Evolutionary conservation across 2,329 filamentous ascomycete genomes (phyloP).

Genomic region (Fusarium udum): DNA sequence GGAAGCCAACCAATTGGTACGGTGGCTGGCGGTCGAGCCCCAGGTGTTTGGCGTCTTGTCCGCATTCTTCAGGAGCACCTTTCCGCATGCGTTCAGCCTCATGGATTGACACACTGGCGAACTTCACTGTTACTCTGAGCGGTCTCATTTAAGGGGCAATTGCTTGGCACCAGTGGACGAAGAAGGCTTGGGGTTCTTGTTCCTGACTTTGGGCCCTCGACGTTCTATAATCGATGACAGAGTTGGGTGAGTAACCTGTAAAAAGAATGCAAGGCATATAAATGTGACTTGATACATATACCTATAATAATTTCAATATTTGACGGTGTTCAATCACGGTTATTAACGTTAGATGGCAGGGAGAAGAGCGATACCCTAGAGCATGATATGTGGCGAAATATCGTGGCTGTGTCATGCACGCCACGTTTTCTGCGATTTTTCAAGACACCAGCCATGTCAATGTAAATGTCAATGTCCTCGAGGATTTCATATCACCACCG

Average conservation of each 20-base stretch:
- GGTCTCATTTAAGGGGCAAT: too few relatives aligned
- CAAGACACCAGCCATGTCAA: neutral
- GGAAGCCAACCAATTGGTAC: neutral
- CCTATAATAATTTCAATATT: neutral
- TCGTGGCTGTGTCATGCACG: neutral
- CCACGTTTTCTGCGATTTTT: neutral
- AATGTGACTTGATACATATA: accelerated
- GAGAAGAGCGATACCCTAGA: neutral
- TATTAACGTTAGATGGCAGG: too few relatives aligned
- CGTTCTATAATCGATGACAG: accelerated
- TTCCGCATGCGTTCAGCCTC: neutral
- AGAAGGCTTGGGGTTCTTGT: accelerated
- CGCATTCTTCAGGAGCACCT: neutral
- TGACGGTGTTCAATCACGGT: neutral
- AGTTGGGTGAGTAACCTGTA: accelerated
- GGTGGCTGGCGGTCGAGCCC: neutral
- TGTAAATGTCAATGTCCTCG: neutral
- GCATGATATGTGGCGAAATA: neutral
- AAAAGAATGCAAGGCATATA: too few relatives aligned
- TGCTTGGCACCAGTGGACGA: accelerated
- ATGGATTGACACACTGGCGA: neutral
- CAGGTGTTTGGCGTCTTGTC: neutral
- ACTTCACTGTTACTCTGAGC: too few relatives aligned
- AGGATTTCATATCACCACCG: neutral
- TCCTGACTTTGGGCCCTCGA: neutral